Base-by-base conservation (phyloP, 805 yeast species). In the Debaryomyces castellii region DNA sequence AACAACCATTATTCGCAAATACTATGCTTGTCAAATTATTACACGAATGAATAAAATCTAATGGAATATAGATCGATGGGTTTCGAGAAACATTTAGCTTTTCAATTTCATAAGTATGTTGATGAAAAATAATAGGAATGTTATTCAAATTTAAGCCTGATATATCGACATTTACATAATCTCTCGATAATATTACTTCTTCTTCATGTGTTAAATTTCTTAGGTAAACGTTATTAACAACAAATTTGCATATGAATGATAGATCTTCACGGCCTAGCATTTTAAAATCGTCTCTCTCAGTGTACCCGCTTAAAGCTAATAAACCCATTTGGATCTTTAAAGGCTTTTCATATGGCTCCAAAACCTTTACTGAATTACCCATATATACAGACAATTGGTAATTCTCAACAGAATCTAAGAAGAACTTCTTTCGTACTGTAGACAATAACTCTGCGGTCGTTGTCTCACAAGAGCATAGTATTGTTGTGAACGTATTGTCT, bases 31-130 rank as follows among this genome's bases (percentile, higher is more conserved):
- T 75, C 56, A 90, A 71, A 57, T 87, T 87, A 34, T 81, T 77
- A 52, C 96, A 88, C 20, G 85, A 80, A 60, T 89, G 96, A 56
- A 91, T 82, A 60, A 91, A 91, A 59, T 90, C 96, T 45, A 81
- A 68, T 0, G 97, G 96, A 27, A 91, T 71, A 48, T 83, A 81
- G 43, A 92, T 84, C 14, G 95, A 86, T 3, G 96, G 96, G 60
- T 91, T 91, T 51, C 85, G 81, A 2, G 95, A 86, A 7, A 89
- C 89, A 63, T 91, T 92, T 49, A 91, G 72, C 49, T 83, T 76
- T 54, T 86, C 87, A 47, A 91, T 89, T 50, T 88, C 92, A 45
- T 84, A 78, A 0, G 96, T 87, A 48, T 82, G 87, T 53, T 82
- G 87, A 60, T 85, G 89, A 51, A 91, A 80, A 23, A 86, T 76